Base-by-base conservation (phyloP, 129 eudicot genomes). In the Oenanthe sinensis region DNA sequence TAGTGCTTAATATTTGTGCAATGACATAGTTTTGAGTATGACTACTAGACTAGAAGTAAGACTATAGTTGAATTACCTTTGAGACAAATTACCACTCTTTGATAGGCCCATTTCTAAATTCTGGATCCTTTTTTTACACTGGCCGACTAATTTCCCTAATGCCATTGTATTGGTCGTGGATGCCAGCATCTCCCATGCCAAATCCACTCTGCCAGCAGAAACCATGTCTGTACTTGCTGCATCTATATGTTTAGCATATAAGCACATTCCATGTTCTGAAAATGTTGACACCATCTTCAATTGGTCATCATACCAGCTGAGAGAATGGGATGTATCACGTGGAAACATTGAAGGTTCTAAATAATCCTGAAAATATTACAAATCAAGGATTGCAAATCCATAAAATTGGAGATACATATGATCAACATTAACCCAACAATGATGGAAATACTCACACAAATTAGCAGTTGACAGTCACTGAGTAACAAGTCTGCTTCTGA, bases 401-500 rank as follows among this genome's bases (percentile, higher is more conserved):
- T 67, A 75, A 33, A 22, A 20, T 65, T 19, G 77, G 49, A 72
- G 15, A 71, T 17, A 22, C 26, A 71, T 11, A 71, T 3, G 52
- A 40, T 43, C 50, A 2, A 40, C 49, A 71, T 71, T 4, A 72
- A 72, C 33, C 54, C 76, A n/a, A 46, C 4, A 74, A 28, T 46
- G 22, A 52, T 58, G 49, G 39, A 74, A 36, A 78, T 78, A 81
- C 97, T 87, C 81, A 92, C 97, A 85, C 55, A 78, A 55, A 78
- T 81, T 71, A 83, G 70, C 20, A 81, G 70, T 40, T 87, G 91
- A 84, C 97, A 92, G 55, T 85, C 89, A 3, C 83, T 72, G 74
- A 96, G 87, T 80, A 96, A 82, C 74, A 92, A 55, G 82, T 96
- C 99, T 78, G 92, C 90, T 26, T 90, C 99, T 30, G 99, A 89